Conservation (phyloP, 805 yeast species). For the Yamadazyma tumulicola region DNA sequence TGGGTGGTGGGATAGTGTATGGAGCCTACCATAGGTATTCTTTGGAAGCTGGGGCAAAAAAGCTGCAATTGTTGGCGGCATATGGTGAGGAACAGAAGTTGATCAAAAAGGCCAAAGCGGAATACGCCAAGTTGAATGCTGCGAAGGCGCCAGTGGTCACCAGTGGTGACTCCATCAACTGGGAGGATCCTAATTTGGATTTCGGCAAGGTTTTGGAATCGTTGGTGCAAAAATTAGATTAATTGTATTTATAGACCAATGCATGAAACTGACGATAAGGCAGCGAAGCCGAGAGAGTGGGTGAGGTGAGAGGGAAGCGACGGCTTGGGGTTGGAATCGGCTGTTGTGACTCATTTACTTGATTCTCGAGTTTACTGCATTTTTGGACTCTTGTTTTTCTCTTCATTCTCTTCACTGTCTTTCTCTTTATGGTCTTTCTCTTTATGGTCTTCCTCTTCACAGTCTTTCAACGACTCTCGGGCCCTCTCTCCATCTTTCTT, state of each 20-base stretch:
- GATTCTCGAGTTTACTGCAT: too few relatives aligned
- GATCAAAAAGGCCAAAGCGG: slow-evolving; percentile 84
- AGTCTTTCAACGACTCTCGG: too few relatives aligned
- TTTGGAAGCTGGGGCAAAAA: slow-evolving; percentile 57
- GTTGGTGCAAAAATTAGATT: slow-evolving; percentile 54
- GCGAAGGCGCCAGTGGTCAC: slow-evolving; percentile 38
- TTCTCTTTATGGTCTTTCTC: too few relatives aligned
- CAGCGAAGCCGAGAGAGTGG: too few relatives aligned
- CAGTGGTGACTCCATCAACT: slow-evolving; percentile 53
- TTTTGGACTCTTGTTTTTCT: too few relatives aligned
- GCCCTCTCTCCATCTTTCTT: too few relatives aligned
- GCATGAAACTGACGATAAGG: too few relatives aligned
- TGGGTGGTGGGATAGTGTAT: slow-evolving; percentile 82
- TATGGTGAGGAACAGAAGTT: slow-evolving; percentile 67
- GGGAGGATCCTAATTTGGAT: slow-evolving; percentile 90
- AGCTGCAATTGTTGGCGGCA: slow-evolving; percentile 54
- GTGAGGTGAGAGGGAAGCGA: too few relatives aligned
- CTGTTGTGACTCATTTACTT: too few relatives aligned
- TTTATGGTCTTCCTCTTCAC: too few relatives aligned
- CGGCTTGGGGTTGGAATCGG: too few relatives aligned
- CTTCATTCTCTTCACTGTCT: too few relatives aligned
- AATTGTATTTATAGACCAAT: slow-evolving; percentile 11
- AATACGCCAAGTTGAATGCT: slow-evolving; percentile 64
- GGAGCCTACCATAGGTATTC: slow-evolving; percentile 83
- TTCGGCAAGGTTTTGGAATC: slow-evolving; percentile 66